Percentiles rank a stretch among this genome's conserved stretches.
Conservation (phyloP, 2,329 filamentous ascomycete species). For the Cladosporium sp. region DNA sequence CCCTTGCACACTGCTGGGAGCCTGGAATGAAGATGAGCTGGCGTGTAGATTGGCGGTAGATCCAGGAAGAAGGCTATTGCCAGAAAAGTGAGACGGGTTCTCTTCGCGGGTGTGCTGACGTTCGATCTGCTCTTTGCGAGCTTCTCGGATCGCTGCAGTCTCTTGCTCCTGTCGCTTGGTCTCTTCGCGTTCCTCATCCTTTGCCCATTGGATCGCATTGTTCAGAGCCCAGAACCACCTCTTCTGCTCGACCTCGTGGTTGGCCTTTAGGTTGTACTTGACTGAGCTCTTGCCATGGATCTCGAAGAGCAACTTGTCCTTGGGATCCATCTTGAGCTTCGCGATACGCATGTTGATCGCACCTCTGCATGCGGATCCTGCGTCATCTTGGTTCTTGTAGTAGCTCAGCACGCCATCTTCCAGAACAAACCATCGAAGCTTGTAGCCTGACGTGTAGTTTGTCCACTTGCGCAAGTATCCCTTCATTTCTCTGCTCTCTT, state of each 20-base stretch:
- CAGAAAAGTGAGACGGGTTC: constrained; percentile 27
- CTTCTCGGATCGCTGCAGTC: constrained; percentile 74
- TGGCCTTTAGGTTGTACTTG: constrained; percentile 96
- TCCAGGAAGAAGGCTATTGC: constrained; percentile 38
- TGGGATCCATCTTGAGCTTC: constrained; percentile 88
- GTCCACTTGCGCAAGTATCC: constrained; percentile 99
- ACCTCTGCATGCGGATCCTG: constrained; percentile 90
- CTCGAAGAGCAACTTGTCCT: constrained; percentile 97
- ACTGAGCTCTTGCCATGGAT: constrained; percentile 98
- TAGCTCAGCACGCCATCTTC: constrained; percentile 98
- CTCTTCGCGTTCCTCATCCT: constrained; percentile 93
- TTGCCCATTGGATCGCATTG: constrained; percentile 97
- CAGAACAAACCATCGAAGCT: constrained; percentile 94
- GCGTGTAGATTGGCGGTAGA: constrained; percentile 54
- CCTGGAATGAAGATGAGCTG: constrained; percentile 40
- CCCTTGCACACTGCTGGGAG: constrained; percentile 50
- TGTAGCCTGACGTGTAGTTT: constrained; percentile 96
- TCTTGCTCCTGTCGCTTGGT: constrained; percentile 73
- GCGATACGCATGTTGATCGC: constrained; percentile 99
- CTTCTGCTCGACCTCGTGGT: constrained; percentile 97
- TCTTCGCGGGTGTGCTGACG: constrained; percentile 43
- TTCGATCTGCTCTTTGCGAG: constrained; percentile 72
- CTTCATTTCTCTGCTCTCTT: constrained; percentile 95
- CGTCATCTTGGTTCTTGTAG: constrained; percentile 98
- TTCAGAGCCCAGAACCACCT: constrained; percentile 99